Base-by-base conservation (phyloP, 2,329 filamentous ascomycete genomes). In the Apiospora sp. region DNA sequence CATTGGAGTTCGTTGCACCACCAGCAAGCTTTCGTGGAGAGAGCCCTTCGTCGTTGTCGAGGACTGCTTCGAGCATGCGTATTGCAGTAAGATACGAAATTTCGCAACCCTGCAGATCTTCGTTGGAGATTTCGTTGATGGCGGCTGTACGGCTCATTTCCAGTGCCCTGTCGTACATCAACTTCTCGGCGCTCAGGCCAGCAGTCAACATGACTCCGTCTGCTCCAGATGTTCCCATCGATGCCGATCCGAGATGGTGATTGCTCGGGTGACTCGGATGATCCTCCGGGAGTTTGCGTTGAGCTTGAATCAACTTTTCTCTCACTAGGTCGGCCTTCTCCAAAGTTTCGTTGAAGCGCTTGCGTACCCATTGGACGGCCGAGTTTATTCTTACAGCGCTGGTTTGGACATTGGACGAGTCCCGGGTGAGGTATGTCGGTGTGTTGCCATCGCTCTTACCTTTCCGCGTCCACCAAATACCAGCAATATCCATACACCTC, bases 261-360 rank as follows among this genome's bases (percentile, higher is more conserved):
- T 97, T 98, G 78, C 86, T 91, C 0, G 95, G 95, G 79, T 98
- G 94, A 76, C 91, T 93, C 0, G 95, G 93, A 77, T 99, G 96
- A 77, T 96, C 93, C 68, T 91, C 87, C 0, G 96, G 95, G 5
- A 99, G 87, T 77, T 92, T 90, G 80, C 91, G 92, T 81, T 99
- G 96, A 5, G 93, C 94, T 74, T 97, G 94, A 64, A 94, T 87
- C 68, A 99, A 88, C 81, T 95, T 97, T 67, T 95, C 87, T 67
- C 94, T 93, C n/a, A 98, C 95, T 75, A 98, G 89, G 79, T 98
- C 96, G 0, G 95, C 95, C 85, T 99, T 99, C 83, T 98, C 95
- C 74, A 98, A 86, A 51, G 97, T 96, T 81, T 98, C 96, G 80
- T 99, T 99, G 87, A 99, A 99, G 6, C 96, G 93, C 76, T 88